Percentiles rank a stretch among this genome's conserved stretches.
Conservation (phyloP, 2,329 filamentous ascomycete genomes). For the Plectosphaerella cucumerina region DNA sequence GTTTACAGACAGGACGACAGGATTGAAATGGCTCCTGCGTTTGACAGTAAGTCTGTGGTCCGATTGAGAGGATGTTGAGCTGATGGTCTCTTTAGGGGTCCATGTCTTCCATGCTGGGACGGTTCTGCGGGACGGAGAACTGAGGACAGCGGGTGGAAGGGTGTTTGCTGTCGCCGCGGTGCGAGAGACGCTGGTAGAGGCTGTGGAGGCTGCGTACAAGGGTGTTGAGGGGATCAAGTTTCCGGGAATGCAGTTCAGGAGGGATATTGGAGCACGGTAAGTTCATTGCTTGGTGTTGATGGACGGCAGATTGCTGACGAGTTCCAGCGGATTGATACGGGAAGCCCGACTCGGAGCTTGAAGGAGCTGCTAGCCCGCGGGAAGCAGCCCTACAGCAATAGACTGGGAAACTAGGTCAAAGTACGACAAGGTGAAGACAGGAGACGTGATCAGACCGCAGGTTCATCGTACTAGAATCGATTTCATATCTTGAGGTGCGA, state of each 20-base stretch:
- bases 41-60: constrained; percentile 17
- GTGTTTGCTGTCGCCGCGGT: constrained; percentile 91
- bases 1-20: constrained; percentile 74
- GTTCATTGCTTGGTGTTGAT: not conserved
- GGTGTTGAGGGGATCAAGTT: constrained; percentile 79
- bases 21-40: constrained; percentile 39
- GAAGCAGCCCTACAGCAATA: no score
- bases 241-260: constrained; percentile 85
- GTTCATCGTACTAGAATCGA: no score
- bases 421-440: no score
- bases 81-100: constrained; percentile 31
- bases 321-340: no score
- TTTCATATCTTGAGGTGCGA: no score
- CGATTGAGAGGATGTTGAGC: not conserved
- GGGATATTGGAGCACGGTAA: constrained; percentile 53
- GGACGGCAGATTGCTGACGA: no score
- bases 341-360: no score
- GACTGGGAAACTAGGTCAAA: no score
- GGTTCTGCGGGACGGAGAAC: constrained; percentile 52
- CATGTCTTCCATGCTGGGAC: constrained; percentile 95
- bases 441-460: no score
- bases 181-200: constrained; percentile 67
- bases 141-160: constrained; percentile 79
- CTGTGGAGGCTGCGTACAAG: constrained; percentile 82
- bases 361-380: no score